These are phyloP conservation scores for Periconia digitata DNA, from an alignment of 2,329 filamentous ascomycete genomes.

Conservation along the genomic window DNA sequence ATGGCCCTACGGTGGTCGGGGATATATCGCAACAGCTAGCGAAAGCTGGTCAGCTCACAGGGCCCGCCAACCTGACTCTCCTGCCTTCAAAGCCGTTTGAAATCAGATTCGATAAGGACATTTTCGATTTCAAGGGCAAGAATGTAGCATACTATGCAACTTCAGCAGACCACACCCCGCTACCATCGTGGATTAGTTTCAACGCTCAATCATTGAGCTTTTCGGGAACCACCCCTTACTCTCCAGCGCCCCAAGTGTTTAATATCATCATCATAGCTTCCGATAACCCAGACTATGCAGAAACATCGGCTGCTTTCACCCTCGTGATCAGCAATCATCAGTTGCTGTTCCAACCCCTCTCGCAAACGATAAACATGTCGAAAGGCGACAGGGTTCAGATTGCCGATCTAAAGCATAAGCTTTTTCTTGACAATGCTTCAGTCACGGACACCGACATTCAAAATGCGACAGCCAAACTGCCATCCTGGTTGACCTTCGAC, in stretches of 20 bases:
- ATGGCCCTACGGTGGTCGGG: slow-evolving; percentile 56
- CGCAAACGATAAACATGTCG: slow-evolving; percentile 34
- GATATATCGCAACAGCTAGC: slow-evolving; percentile 62
- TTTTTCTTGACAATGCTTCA: slow-evolving; percentile 42
- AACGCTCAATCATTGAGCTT: slow-evolving; percentile 66
- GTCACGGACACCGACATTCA: slow-evolving; percentile 55
- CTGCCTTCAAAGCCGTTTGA: slow-evolving; percentile 38
- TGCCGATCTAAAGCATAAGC: slow-evolving; percentile 28
- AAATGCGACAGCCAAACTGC: slow-evolving; percentile 57
- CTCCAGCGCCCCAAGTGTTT: slow-evolving; percentile 70
- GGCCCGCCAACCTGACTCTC: slow-evolving; percentile 58
- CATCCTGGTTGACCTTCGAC: slow-evolving; percentile 72
- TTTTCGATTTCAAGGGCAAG: slow-evolving; percentile 61
- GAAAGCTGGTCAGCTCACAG: slow-evolving; percentile 59
- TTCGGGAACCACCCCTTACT: slow-evolving; percentile 68
- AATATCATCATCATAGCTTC: slow-evolving; percentile 74
- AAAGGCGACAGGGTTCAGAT: slow-evolving; percentile 36
- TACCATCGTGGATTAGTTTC: slow-evolving; percentile 85
- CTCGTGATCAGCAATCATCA: slow-evolving; percentile 72
- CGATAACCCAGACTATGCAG: slow-evolving; percentile 76
- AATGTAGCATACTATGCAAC: slow-evolving; percentile 74
- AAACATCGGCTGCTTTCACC: slow-evolving; percentile 65
- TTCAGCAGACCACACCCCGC: slow-evolving; percentile 73
- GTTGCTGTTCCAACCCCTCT: slow-evolving; percentile 61
- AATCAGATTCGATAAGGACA: slow-evolving; percentile 51